phyloP scores from a whole-genome alignment of 2,329 filamentous ascomycete species.

The Cercospora sesami region DNA sequence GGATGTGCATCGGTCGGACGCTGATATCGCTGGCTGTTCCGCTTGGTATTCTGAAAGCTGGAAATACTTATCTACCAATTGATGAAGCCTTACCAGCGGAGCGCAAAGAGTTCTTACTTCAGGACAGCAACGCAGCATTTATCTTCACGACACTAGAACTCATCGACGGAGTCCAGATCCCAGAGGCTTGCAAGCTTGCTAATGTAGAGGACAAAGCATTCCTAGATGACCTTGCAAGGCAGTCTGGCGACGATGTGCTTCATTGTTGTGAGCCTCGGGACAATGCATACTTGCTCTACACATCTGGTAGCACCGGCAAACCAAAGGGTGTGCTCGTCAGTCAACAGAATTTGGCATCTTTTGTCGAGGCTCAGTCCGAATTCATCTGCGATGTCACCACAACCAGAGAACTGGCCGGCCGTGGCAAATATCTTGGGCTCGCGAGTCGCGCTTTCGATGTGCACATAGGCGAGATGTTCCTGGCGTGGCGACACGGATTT shows the following conservation, averaged over 20 bases:
- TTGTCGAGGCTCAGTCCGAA: slow-evolving; percentile 20
- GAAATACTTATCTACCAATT: slow-evolving; percentile 20
- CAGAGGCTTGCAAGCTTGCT: background rate
- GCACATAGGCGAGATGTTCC: slow-evolving; percentile 22
- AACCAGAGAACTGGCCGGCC: slow-evolving; percentile 14
- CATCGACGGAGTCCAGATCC: slow-evolving; percentile 10
- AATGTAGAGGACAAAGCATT: slow-evolving; percentile 10
- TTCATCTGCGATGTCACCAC: slow-evolving; percentile 19
- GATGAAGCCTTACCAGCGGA: slow-evolving; percentile 22
- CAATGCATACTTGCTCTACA: slow-evolving; percentile 67
- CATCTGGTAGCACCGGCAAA: slow-evolving; percentile 54
- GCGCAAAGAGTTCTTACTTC: slow-evolving; percentile 15
- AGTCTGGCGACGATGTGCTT: background rate
- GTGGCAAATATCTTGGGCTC: slow-evolving; percentile 20
- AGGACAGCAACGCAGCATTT: slow-evolving; percentile 17
- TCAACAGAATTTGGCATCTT: slow-evolving; percentile 61
- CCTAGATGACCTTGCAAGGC: background rate
- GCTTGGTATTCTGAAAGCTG: slow-evolving; percentile 19
- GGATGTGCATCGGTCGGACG: slow-evolving; percentile 21
- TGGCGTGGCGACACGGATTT: slow-evolving; percentile 20
- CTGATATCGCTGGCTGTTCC: slow-evolving; percentile 18
- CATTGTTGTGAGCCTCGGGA: slow-evolving; percentile 2
- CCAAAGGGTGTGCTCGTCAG: slow-evolving; percentile 56
- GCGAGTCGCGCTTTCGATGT: slow-evolving; percentile 24
- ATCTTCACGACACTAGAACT: slow-evolving; percentile 19